Percentiles rank a stretch among this genome's conserved stretches.
These are phyloP conservation scores for Aspergillus proliferans DNA, from an alignment of 2,329 filamentous ascomycete genomes.

Conservation along the genomic window DNA sequence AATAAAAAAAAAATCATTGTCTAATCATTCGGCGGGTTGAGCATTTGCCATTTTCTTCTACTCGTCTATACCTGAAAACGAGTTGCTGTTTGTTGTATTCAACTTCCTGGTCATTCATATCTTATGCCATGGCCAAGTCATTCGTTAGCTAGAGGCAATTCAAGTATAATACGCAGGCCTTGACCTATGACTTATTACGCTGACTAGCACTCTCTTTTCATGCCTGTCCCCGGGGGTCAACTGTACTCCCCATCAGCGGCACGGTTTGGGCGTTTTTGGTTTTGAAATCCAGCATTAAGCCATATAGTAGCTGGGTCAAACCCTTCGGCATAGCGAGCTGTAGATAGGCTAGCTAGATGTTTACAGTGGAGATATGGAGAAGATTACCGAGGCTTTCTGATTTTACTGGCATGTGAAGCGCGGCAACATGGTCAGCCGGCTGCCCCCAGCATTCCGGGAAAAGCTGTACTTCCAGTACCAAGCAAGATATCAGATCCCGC, in stretches of 20 bases:
- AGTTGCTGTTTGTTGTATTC: not conserved
- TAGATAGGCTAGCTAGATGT: no score
- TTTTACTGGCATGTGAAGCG: slow-evolving; percentile 52
- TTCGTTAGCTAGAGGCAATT: not conserved
- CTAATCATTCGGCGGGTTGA: not conserved
- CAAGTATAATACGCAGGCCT: not conserved
- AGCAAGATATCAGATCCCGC: slow-evolving; percentile 78
- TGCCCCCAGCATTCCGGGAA: slow-evolving; percentile 79
- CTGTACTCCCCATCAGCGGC: no score
- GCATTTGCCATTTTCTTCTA: not conserved
- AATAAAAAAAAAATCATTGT: not conserved
- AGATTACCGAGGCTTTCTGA: no score
- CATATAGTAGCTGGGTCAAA: no score
- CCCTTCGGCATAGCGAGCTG: no score
- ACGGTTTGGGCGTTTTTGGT: no score
- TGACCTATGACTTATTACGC: no score
- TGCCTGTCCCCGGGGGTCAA: no score
- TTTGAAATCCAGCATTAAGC: no score
- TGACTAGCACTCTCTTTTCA: no score
- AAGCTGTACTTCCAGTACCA: slow-evolving; percentile 95
- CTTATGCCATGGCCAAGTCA: not conserved
- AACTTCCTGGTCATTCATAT: not conserved
- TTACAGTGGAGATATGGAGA: no score
- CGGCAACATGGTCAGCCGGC: slow-evolving; percentile 90
- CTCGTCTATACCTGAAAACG: not conserved